phyloP scores from a whole-genome alignment of 768 basidiomycete species.

The Mycena crocata region DNA sequence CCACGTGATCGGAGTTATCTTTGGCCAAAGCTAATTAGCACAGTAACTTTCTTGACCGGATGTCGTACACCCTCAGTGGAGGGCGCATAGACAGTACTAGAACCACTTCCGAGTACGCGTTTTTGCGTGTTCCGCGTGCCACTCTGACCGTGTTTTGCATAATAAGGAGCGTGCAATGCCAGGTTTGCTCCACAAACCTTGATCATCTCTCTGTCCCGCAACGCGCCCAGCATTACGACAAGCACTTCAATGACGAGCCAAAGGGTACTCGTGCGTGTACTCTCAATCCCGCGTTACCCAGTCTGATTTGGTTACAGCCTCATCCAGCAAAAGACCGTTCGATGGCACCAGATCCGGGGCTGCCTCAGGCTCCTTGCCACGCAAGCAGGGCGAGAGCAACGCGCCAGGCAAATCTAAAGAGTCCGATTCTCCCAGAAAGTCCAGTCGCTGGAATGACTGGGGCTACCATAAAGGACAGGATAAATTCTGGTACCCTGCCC shows the following conservation, averaged over 20 bases:
- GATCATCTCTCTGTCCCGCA: conserved; percentile 46
- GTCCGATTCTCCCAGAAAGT: conserved; percentile 6
- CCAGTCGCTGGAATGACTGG: conserved; percentile 14
- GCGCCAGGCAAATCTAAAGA: too few relatives aligned
- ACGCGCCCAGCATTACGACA: conserved; percentile 67
- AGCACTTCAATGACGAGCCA: conserved; percentile 52
- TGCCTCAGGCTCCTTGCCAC: too few relatives aligned
- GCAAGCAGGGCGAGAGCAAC: too few relatives aligned
- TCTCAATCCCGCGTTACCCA: neutral
- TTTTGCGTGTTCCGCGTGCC: neutral
- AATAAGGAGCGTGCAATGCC: conserved; percentile 50
- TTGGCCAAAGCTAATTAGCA: neutral
- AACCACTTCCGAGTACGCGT: conserved; percentile 11
- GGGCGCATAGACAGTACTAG: conserved; percentile 13
- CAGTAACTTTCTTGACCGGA: neutral
- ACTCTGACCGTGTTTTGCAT: conserved; percentile 3
- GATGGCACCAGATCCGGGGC: too few relatives aligned
- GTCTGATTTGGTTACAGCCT: conserved; percentile 15
- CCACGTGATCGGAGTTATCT: neutral
- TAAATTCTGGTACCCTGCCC: conserved; percentile 73
- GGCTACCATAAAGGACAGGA: conserved; percentile 51
- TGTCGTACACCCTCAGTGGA: conserved; percentile 27
- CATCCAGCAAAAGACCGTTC: conserved; percentile 34
- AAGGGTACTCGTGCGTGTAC: conserved; percentile 12
- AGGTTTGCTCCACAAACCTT: conserved; percentile 62